A percentile compares a stretch with the other conserved stretches of the same genome.
These are phyloP conservation scores for Orbilia oligospora DNA, from an alignment of 2,329 filamentous ascomycete species.

Conservation along the genomic window DNA sequence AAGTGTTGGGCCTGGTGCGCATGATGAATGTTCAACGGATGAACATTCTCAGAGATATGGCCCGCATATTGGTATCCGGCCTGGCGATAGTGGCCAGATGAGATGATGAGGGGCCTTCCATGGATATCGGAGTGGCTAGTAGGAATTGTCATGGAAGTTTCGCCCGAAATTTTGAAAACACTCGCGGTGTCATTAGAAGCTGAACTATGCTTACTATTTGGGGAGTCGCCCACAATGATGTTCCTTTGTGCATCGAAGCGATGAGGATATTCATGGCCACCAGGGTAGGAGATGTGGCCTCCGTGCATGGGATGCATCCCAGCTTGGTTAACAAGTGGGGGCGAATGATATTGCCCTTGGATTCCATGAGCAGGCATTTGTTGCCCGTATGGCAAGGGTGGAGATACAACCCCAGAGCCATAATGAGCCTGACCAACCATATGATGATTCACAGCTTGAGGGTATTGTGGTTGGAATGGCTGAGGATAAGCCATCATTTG, in stretches of 20 bases:
- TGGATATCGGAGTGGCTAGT: background rate
- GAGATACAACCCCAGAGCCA: constrained; percentile 36
- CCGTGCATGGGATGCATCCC: constrained; percentile 15
- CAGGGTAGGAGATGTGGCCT: constrained; percentile 29
- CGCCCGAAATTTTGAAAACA: constrained; percentile 39
- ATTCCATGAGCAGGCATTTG: constrained; percentile 30
- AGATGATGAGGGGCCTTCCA: constrained; percentile 7
- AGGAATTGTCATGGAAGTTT: constrained; percentile 34
- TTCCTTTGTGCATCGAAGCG: constrained; percentile 29
- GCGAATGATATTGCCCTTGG: constrained; percentile 33
- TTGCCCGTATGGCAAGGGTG: constrained; percentile 46
- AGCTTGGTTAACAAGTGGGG: background rate
- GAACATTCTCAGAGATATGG: constrained; percentile 36
- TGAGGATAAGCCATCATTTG: constrained; percentile 54
- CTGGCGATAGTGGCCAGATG: constrained; percentile 29
- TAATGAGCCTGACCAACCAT: constrained; percentile 40
- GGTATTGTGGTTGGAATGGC: constrained; percentile 40
- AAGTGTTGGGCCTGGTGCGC: constrained; percentile 5
- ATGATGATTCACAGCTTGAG: constrained; percentile 22
- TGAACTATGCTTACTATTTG: constrained; percentile 39
- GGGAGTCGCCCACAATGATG: constrained; percentile 28
- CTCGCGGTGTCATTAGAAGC: constrained; percentile 37
- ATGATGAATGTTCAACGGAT: constrained; percentile 25
- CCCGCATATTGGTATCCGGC: constrained; percentile 19
- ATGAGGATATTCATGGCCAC: constrained; percentile 23